A percentile compares a stretch with the other conserved stretches of the same genome.
phyloP scores from a whole-genome alignment of 768 basidiomycete genomes.

The Lactifluus piperatus region DNA sequence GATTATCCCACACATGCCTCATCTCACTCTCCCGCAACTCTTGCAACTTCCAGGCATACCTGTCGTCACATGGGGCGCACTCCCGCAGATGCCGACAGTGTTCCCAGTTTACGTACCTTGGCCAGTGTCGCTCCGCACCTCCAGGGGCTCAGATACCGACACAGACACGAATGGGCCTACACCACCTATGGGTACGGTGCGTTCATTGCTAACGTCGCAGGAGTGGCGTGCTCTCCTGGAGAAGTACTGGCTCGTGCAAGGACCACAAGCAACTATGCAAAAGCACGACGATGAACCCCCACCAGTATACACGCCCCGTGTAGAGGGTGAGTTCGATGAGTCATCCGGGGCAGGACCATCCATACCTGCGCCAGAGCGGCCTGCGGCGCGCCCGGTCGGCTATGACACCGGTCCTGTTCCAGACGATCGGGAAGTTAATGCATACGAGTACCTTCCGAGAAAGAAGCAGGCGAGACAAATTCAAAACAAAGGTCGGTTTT shows the following conservation, averaged over 20 bases:
- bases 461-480: conserved; percentile 36
- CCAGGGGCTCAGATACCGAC: conserved; percentile 27
- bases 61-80: conserved; percentile 29
- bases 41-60: conserved; percentile 45
- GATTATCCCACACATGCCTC: conserved; percentile 45
- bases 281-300: conserved; percentile 46
- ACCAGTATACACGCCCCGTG: conserved; percentile 62
- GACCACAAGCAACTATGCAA: conserved; percentile 26
- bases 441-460: conserved; percentile 54
- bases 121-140: conserved; percentile 52
- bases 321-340: conserved; percentile 24
- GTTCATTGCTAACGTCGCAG: conserved; percentile 30
- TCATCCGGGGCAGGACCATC: conserved; percentile 10
- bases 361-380: conserved; percentile 28
- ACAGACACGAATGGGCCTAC: conserved; percentile 2
- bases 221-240: conserved; percentile 69
- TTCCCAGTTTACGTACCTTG: conserved; percentile 74
- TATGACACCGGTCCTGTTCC: conserved; percentile 41
- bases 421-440: conserved; percentile 54
- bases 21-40: conserved; percentile 32
- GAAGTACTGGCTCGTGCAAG: conserved; percentile 56
- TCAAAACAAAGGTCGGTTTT: conserved; percentile 59
- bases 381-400: conserved; percentile 30
- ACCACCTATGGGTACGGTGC: conserved; percentile 28
- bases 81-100: conserved; percentile 67